Base-by-base conservation (phyloP, 768 basidiomycete species). In the Chiua virens region DNA sequence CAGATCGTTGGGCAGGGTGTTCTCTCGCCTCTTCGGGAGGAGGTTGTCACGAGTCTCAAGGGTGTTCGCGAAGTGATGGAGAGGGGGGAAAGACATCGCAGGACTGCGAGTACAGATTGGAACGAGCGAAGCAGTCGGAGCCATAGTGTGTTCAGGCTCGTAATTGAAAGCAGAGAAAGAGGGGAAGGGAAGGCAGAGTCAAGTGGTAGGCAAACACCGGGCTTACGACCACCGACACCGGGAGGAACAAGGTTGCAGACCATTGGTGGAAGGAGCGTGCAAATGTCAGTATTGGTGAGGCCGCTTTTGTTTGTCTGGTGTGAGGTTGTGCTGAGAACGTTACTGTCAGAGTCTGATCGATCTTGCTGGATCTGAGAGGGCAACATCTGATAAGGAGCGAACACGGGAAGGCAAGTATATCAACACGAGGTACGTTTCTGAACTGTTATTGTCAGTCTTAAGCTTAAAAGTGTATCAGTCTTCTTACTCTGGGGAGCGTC, bases 71-170 rank as follows among this genome's bases (percentile, higher is more conserved):
- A 91, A 52, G 87, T 98, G 5, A 72, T 99, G 59, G 79, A 81
- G 60, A 75, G 92, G 21, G 96, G 96, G 5, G 92, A 97, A 66
- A 83, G 87, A 4, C 86, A 92, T 61, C 75, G 96, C 44, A 76
- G 92, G 53, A 97, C 94, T 4, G 95, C 94, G 1, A 90, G 85
- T 59, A 99, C 97, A n/a, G 96, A 99, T 63, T 99, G 96, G 96
- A 99, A 99, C 65, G 89, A 94, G 61, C 74, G 96, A 52, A 94
- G 91, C 73, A 93, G 91, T 65, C 78, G 96, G 30, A 94, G 92
- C 73, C 96, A 98, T 67, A 91, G 89, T 57, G 90, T 98, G 1
- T 97, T 98, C 68, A 76, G 94, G 27, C 80, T 98, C 25, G 95
- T 98, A 0, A 85, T 96, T 44, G 93, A 97, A 69, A 92, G 89